phyloP scores from a whole-genome alignment of 495 filamentous ascomycete genomes.

The Trichoderma gamsii region DNA sequence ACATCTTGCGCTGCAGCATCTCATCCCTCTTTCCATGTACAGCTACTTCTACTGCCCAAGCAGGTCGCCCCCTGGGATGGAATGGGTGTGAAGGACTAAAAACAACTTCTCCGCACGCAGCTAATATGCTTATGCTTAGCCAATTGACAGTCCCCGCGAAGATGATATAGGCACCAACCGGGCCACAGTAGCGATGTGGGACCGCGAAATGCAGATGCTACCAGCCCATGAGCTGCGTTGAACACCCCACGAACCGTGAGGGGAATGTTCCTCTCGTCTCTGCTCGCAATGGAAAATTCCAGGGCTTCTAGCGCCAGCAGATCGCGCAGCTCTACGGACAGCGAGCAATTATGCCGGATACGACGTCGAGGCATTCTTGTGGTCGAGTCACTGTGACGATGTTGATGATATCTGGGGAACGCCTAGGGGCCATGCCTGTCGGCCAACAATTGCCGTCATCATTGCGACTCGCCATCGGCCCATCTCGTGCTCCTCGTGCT shows the following conservation, averaged over 20 bases:
- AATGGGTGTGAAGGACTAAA: neutral
- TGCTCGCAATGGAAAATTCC: neutral
- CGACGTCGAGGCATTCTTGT: neutral
- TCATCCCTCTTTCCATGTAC: neutral
- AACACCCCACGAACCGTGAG: neutral
- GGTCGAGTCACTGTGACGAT: neutral
- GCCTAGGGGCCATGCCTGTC: neutral
- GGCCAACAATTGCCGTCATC: neutral
- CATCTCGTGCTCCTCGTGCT: neutral
- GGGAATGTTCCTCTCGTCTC: neutral
- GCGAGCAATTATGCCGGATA: neutral
- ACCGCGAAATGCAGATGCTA: neutral
- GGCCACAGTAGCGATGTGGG: neutral
- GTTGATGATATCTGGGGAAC: neutral
- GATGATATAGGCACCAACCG: neutral
- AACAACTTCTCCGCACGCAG: neutral
- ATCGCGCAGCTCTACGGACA: neutral
- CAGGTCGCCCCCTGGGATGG: neutral
- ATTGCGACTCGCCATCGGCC: neutral
- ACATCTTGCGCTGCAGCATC: too few species aligned
- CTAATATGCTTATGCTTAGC: neutral
- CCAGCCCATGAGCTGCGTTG: neutral
- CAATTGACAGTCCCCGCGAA: neutral
- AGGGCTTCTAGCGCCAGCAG: conserved; percentile 5
- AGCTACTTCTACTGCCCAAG: neutral